phyloP scores from a whole-genome alignment of 2,329 filamentous ascomycete species.

The Colletotrichum sp. region DNA sequence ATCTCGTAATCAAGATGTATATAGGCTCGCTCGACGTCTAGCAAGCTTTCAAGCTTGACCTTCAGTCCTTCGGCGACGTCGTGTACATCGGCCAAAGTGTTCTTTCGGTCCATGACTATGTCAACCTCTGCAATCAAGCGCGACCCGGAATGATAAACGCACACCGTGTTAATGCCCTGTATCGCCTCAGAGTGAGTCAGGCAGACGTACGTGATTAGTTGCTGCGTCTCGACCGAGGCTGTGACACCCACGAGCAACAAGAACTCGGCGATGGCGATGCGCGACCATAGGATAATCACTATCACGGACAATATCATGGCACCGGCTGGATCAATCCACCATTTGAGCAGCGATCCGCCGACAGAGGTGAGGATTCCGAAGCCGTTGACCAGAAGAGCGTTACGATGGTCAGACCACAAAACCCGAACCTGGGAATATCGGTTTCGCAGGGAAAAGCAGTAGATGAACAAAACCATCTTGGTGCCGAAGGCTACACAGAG shows the following conservation, averaged over 20 bases:
- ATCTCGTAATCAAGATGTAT: slow-evolving; percentile 98
- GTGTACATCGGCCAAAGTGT: slow-evolving; percentile 79
- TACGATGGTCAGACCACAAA: slow-evolving; percentile 96
- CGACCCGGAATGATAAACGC: slow-evolving; percentile 88
- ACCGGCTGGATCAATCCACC: slow-evolving; percentile 95
- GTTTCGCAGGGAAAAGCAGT: slow-evolving; percentile 90
- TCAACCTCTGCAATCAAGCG: slow-evolving; percentile 95
- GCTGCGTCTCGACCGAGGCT: slow-evolving; percentile 83
- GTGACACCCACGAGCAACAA: slow-evolving; percentile 88
- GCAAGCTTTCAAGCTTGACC: slow-evolving; percentile 89
- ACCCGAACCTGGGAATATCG: slow-evolving; percentile 91
- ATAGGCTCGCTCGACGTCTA: slow-evolving; percentile 90
- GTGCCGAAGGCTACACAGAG: slow-evolving; percentile 83
- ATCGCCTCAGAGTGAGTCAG: slow-evolving; percentile 90
- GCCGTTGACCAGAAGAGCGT: slow-evolving; percentile 93
- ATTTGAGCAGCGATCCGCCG: slow-evolving; percentile 82
- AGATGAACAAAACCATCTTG: slow-evolving; percentile 85
- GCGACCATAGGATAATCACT: slow-evolving; percentile 81
- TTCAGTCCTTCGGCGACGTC: slow-evolving; percentile 94
- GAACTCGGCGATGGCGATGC: slow-evolving; percentile 88
- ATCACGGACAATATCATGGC: slow-evolving; percentile 84
- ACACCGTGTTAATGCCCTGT: slow-evolving; percentile 88
- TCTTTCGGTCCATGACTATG: slow-evolving; percentile 84
- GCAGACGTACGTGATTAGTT: slow-evolving; percentile 94
- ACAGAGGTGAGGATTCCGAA: slow-evolving; percentile 90